These are phyloP conservation scores for Erigeron canadensis DNA, from an alignment of 129 eudicot species.

Conservation along the genomic window DNA sequence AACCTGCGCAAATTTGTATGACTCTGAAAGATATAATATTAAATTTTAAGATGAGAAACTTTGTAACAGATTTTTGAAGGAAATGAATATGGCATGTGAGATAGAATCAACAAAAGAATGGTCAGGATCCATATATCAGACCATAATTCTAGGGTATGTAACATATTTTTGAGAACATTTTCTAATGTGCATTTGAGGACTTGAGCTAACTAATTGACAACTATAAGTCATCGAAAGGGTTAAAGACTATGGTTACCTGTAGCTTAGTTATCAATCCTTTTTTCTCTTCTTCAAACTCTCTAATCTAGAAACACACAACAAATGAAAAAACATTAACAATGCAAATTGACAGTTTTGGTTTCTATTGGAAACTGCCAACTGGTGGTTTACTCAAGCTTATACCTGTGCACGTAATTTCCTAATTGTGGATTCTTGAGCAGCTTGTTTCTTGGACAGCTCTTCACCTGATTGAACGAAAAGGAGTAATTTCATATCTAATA, in stretches of 20 bases:
- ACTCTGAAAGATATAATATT: background rate
- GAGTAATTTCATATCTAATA: background rate
- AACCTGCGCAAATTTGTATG: too few relatives aligned
- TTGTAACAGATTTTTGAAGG: background rate
- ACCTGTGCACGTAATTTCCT: constrained; percentile 98
- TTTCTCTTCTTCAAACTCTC: constrained; percentile 98
- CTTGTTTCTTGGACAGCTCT: constrained; percentile 97
- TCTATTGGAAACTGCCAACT: constrained; percentile 19
- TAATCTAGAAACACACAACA: constrained; percentile 59
- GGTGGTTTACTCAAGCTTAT: background rate
- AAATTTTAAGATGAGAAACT: constrained; percentile 10
- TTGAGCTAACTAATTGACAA: background rate
- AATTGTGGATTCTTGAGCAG: constrained; percentile 89
- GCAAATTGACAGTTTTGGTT: constrained; percentile 20
- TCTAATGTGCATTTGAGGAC: background rate
- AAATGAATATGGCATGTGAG: background rate
- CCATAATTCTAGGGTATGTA: background rate
- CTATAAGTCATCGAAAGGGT: background rate
- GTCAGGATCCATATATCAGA: background rate
- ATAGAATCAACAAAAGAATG: background rate
- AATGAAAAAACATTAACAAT: constrained; percentile 7
- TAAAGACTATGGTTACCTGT: constrained; percentile 53
- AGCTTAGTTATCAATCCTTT: constrained; percentile 85
- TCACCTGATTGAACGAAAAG: constrained; percentile 59
- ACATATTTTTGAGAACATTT: background rate